Conservation (phyloP, 345 rosid species). For the Corchorus capsularis region DNA sequence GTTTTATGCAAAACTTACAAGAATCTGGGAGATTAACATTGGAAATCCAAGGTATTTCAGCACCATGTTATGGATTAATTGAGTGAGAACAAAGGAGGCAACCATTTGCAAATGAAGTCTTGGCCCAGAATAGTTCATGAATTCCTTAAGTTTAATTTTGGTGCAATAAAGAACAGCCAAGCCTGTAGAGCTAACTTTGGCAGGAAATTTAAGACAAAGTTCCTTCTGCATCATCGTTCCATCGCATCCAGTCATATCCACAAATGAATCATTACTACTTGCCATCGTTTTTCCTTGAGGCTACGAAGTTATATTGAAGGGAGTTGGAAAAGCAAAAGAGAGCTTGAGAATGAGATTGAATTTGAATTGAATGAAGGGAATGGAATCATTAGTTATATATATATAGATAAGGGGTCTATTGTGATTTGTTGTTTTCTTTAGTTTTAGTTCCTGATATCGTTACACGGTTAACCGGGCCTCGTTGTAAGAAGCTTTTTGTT, state of each 20-base stretch:
- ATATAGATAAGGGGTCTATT: background rate
- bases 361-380: background rate
- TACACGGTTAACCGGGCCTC: background rate
- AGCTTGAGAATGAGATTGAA: background rate
- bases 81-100: slow-evolving; percentile 20
- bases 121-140: slow-evolving; percentile 21
- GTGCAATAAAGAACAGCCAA: background rate
- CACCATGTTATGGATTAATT: background rate
- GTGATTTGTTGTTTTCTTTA: background rate
- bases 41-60: slow-evolving; percentile 29
- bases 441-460: background rate
- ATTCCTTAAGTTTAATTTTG: too few relatives aligned
- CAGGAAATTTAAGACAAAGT: slow-evolving; percentile 2
- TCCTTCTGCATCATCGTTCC: accelerated
- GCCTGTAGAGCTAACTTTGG: slow-evolving; percentile 7
- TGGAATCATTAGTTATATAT: background rate
- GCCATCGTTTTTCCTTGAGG: background rate
- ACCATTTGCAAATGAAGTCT: slow-evolving; percentile 20
- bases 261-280: background rate
- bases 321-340: background rate
- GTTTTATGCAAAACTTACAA: slow-evolving; percentile 17
- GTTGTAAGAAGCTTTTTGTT: background rate
- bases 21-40: slow-evolving; percentile 25
- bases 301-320: background rate
- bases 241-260: background rate